Conservation (phyloP, 1,284 basidiomycete genomes). For the Leccinum laetum region DNA sequence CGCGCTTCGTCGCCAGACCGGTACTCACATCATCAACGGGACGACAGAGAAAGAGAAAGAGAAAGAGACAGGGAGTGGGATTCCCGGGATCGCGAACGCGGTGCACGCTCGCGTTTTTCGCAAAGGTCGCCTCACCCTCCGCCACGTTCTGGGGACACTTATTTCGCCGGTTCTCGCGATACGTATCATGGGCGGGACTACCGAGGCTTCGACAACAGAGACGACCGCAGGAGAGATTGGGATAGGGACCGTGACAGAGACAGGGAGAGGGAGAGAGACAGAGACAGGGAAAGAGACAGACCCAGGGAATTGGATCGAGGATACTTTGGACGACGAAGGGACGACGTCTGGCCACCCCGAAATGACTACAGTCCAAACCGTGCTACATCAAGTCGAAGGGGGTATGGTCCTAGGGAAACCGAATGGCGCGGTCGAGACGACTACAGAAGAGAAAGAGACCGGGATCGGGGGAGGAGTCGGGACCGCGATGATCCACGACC, state of each 20-base stretch:
- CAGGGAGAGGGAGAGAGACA: slow-evolving; percentile 18
- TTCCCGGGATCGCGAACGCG: slow-evolving; percentile 27
- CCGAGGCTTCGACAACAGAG: slow-evolving; percentile 21
- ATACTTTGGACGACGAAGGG: slow-evolving; percentile 19
- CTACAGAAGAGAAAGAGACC: slow-evolving; percentile 26
- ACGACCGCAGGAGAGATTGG: slow-evolving; percentile 27
- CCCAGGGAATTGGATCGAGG: slow-evolving; percentile 22
- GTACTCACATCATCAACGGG: slow-evolving; percentile 21
- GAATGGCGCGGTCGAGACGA: slow-evolving; percentile 28
- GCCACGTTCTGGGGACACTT: slow-evolving; percentile 19
- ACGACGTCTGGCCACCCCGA: slow-evolving; percentile 17
- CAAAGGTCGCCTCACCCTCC: slow-evolving; percentile 20
- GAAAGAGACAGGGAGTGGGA: slow-evolving; percentile 11
- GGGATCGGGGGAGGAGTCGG: slow-evolving; percentile 20
- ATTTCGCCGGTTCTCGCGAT: slow-evolving; percentile 20
- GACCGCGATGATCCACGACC: slow-evolving; percentile 24
- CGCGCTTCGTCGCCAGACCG: slow-evolving; percentile 28
- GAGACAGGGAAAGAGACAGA: slow-evolving; percentile 13
- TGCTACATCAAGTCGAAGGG: slow-evolving; percentile 12
- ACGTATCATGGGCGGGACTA: slow-evolving; percentile 24
- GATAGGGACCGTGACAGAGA: slow-evolving; percentile 29
- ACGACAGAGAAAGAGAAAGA: slow-evolving; percentile 15
- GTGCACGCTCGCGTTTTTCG: slow-evolving; percentile 19
- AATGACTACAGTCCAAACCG: slow-evolving; percentile 23
- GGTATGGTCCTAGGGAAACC: slow-evolving; percentile 16